Conservation (phyloP, 2,329 filamentous ascomycete species). For the Didymella pomorum region DNA sequence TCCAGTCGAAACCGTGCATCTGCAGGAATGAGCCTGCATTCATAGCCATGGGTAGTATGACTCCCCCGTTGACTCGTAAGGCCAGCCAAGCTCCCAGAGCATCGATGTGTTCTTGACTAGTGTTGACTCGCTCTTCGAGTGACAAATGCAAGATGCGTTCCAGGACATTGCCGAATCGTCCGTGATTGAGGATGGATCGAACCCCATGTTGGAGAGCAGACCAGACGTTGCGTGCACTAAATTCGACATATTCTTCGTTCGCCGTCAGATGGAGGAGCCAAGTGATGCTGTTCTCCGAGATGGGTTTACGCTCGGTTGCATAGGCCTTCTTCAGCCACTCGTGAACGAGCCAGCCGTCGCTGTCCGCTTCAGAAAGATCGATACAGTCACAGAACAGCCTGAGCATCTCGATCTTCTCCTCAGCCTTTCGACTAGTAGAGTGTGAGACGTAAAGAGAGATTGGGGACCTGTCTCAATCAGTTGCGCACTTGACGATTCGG, state of each 20-base stretch:
- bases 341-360: conserved; percentile 25
- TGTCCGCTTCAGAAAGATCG: conserved; percentile 17
- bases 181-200: conserved; percentile 20
- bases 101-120: conserved; percentile 8
- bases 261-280: conserved; percentile 20
- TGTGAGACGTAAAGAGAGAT: conserved; percentile 23
- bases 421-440: conserved; percentile 12
- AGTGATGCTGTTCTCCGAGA: conserved; percentile 27
- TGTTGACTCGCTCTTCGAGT: neutral
- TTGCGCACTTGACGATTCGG: neutral
- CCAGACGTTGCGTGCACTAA: conserved; percentile 19
- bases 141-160: conserved; percentile 15
- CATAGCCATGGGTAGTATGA: conserved; percentile 22
- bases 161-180: conserved; percentile 3
- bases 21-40: conserved; percentile 25
- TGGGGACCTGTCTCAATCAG: conserved; percentile 9
- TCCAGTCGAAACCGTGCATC: conserved; percentile 29
- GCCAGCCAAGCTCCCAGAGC: conserved; percentile 19
- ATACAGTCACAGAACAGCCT: conserved; percentile 27
- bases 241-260: conserved; percentile 25
- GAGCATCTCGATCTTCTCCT: conserved; percentile 26
- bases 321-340: conserved; percentile 27
- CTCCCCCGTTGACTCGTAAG: conserved; percentile 16
- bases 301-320: conserved; percentile 22
- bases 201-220: conserved; percentile 24